phyloP scores from a whole-genome alignment of 2,329 filamentous ascomycete species.

The Polytolypa hystricis region DNA sequence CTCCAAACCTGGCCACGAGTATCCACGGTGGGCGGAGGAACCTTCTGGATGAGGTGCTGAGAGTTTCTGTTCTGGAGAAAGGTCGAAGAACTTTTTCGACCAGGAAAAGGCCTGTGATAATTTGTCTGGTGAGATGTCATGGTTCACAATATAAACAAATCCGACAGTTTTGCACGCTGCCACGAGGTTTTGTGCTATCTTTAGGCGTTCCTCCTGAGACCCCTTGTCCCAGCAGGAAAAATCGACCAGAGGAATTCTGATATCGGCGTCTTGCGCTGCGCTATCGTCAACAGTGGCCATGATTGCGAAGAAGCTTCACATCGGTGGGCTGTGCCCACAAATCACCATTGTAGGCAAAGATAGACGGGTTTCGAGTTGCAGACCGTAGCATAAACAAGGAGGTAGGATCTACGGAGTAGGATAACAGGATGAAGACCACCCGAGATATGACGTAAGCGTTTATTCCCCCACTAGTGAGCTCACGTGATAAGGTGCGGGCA shows the following conservation, averaged over 20 bases:
- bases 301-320: too few species aligned
- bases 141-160: conserved; percentile 40
- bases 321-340: too few species aligned
- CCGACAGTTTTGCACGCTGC: conserved; percentile 35
- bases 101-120: conserved; percentile 36
- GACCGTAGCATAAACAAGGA: too few species aligned
- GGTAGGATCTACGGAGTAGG: too few species aligned
- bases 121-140: conserved; percentile 30
- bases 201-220: conserved; percentile 19
- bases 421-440: too few species aligned
- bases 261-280: neutral
- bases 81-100: conserved; percentile 33
- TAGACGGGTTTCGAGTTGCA: too few species aligned
- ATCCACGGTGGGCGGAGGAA: conserved; percentile 42
- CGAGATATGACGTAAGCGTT: too few species aligned
- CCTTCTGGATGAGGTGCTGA: conserved; percentile 40
- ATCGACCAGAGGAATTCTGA: conserved; percentile 29
- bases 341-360: too few species aligned
- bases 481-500: too few species aligned
- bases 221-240: conserved; percentile 26
- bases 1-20: conserved; percentile 45
- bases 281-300: neutral
- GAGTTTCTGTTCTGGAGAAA: conserved; percentile 37
- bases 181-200: conserved; percentile 29
- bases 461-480: too few species aligned